Conservation (phyloP, 306 rosid genomes). For the Urtica urens region DNA sequence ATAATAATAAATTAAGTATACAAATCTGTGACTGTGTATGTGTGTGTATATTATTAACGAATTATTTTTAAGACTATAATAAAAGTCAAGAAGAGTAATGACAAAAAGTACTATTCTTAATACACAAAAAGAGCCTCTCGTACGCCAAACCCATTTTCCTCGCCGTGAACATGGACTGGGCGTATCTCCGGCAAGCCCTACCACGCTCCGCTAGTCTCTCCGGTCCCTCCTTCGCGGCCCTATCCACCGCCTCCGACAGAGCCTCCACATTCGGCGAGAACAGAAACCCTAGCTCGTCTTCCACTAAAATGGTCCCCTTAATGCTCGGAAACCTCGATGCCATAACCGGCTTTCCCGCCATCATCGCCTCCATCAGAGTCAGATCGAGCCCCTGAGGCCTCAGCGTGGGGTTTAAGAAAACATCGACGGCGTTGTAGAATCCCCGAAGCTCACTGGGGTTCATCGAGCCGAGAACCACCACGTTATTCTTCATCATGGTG, state of each 20-base stretch:
- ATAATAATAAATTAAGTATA: too few relatives aligned
- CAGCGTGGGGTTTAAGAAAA: slow-evolving; percentile 79
- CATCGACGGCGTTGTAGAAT: slow-evolving; percentile 70
- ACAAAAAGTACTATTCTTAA: slow-evolving; percentile 56
- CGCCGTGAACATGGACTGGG: slow-evolving; percentile 75
- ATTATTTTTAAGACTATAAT: too few relatives aligned
- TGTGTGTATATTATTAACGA: too few relatives aligned
- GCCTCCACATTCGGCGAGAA: slow-evolving; percentile 88
- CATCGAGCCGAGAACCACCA: slow-evolving; percentile 77
- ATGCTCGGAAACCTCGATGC: slow-evolving; percentile 87
- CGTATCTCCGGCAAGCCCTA: slow-evolving; percentile 53
- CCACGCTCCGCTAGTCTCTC: slow-evolving; percentile 56
- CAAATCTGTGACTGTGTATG: too few relatives aligned
- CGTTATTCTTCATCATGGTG: slow-evolving; percentile 57
- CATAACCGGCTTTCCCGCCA: slow-evolving; percentile 77
- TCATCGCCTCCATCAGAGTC: slow-evolving; percentile 93
- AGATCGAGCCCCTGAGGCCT: slow-evolving; percentile 94
- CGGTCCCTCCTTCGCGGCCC: slow-evolving; percentile 54
- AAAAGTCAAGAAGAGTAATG: slow-evolving; percentile 54
- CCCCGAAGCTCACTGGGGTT: slow-evolving; percentile 48
- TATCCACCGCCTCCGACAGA: slow-evolving; percentile 47
- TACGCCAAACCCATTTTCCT: slow-evolving; percentile 80
- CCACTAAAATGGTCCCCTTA: slow-evolving; percentile 67
- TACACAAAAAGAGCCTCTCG: slow-evolving; percentile 76
- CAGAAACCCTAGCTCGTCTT: slow-evolving; percentile 69